These are phyloP conservation scores for Amanita thiersii DNA, from an alignment of 768 basidiomycete genomes.

Conservation along the genomic window DNA sequence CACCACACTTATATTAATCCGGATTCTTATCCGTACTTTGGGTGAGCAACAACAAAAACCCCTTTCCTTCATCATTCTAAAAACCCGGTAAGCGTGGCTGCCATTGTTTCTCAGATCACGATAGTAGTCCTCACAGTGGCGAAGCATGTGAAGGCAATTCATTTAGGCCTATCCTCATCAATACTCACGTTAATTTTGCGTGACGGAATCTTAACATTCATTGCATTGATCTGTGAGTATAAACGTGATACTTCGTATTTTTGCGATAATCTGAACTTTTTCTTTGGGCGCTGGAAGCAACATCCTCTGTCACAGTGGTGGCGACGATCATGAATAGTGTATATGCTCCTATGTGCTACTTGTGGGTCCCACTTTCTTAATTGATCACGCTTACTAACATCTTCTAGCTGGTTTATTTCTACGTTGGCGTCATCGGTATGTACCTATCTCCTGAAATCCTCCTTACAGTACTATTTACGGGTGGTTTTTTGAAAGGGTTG, in stretches of 20 bases:
- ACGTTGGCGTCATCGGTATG: not conserved
- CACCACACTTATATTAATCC: not conserved
- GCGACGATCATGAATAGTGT: not conserved
- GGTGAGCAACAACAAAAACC: too few relatives aligned
- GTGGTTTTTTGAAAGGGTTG: too few relatives aligned
- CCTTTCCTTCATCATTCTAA: not conserved
- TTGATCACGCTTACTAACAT: not conserved
- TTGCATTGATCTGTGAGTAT: slow-evolving; percentile 2
- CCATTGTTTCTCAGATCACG: slow-evolving; percentile 2
- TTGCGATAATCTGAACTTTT: not conserved
- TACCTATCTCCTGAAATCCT: not conserved
- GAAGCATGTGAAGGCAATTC: slow-evolving; percentile 1
- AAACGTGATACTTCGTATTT: not conserved
- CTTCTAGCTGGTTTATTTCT: slow-evolving; percentile 5
- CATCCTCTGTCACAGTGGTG: not conserved
- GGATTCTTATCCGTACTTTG: slow-evolving; percentile 6
- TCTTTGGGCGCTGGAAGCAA: not conserved
- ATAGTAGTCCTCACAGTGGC: slow-evolving; percentile 2
- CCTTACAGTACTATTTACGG: not conserved
- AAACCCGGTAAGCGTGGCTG: not conserved
- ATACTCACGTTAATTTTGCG: slow-evolving; percentile 2
- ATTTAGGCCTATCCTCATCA: not conserved
- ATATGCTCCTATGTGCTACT: slow-evolving; percentile 4
- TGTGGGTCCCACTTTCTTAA: not conserved
- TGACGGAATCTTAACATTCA: slow-evolving; percentile 2